phyloP scores from a whole-genome alignment of 495 filamentous ascomycete species.

The Penicillium maclennaniae region DNA sequence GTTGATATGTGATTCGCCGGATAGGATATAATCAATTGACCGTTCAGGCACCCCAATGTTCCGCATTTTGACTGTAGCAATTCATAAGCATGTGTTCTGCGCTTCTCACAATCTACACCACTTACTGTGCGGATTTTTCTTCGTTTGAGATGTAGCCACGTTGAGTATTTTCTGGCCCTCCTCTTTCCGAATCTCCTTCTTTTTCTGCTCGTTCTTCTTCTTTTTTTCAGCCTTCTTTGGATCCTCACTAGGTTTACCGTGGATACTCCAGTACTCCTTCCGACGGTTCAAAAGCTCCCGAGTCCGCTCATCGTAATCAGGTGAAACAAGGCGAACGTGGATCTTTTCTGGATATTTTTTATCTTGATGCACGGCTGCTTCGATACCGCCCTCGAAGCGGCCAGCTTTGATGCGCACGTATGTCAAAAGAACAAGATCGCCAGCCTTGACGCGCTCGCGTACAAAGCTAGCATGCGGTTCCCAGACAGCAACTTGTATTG shows the following conservation, averaged over 20 bases:
- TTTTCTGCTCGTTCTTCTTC: slow-evolving; percentile 28
- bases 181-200: slow-evolving; percentile 31
- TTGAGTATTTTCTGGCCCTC: slow-evolving; percentile 29
- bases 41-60: slow-evolving; percentile 25
- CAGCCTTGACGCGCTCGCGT: slow-evolving; percentile 50
- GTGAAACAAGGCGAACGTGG: slow-evolving; percentile 47
- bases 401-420: slow-evolving; percentile 67
- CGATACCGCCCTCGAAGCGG: slow-evolving; percentile 50
- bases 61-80: slow-evolving; percentile 30
- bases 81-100: not conserved
- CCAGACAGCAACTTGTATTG: slow-evolving; percentile 69
- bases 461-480: slow-evolving; percentile 61
- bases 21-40: slow-evolving; percentile 41
- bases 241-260: slow-evolving; percentile 26
- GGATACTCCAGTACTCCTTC: slow-evolving; percentile 53
- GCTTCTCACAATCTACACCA: not conserved
- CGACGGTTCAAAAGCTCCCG: slow-evolving; percentile 61
- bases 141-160: slow-evolving; percentile 33
- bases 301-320: slow-evolving; percentile 44
- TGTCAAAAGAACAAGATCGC: slow-evolving; percentile 58
- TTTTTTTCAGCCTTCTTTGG: slow-evolving; percentile 35
- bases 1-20: slow-evolving; percentile 38
- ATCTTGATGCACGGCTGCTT: slow-evolving; percentile 70
- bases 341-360: slow-evolving; percentile 46
- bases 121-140: slow-evolving; percentile 37